Evolutionary conservation across 768 basidiomycete genomes (phyloP), one percentile per base, ranked within the genome.

Genomic region (Hygrocybe punicea): DNA sequence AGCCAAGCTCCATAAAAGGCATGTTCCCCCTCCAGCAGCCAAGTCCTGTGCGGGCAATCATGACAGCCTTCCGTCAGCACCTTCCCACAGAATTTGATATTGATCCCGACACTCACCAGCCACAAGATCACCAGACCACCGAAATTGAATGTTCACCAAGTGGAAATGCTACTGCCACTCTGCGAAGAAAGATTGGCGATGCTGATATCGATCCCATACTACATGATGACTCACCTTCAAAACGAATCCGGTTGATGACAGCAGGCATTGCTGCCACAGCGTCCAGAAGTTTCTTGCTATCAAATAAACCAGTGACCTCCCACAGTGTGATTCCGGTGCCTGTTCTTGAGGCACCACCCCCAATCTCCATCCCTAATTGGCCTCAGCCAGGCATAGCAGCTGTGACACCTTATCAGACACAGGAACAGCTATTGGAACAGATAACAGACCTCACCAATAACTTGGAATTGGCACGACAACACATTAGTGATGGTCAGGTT

Each of bases 1-100:
- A 60, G 37, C 47, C 53, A 8, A 66, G 60, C 3, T 68, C 67
- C 1, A 63, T 51, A 2, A 36, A 58, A 19, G 45, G 48, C 4
- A 19, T 48, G 9, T 67, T 66, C 53, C 66, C 65, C 1, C 36
- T 55, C 7, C 58, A 35, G n/a, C 58, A 64, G 17, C 16, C 55
- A 6, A 59, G 58, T 29, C 62, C 62, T 1, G 56, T 58, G 14
- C 52, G 46, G 34, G 58, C 53, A 3, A 35, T 62, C 11, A 25
- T 51, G 14, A n/a, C 25, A 3, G 33, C 50, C 6, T 14, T 51
- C 19, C 19, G n/a, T 6, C 3, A 17, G 3, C 17, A 36, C 14
- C 6, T 3, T 14, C n/a, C 24, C 11, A 51, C 33, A n/a, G 10
- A 3, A 3, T 17, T 35, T 34, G 24, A 34, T 4, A n/a, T 36